Base-by-base conservation (phyloP, 2,329 filamentous ascomycete genomes). In the Aspergillus brasiliensis region DNA sequence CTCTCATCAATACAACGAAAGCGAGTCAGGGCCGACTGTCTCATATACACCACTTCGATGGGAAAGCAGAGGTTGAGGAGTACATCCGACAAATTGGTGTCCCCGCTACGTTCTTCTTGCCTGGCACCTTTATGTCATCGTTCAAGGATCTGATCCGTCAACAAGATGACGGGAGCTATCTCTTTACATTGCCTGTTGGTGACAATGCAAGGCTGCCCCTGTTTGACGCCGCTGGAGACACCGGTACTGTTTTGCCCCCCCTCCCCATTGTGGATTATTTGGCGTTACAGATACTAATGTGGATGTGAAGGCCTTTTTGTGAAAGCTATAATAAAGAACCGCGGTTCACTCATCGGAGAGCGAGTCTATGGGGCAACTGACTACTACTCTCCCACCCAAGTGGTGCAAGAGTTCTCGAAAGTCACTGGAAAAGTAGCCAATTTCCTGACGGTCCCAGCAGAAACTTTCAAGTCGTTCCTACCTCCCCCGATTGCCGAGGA, bases 61-160 rank as follows among this genome's bases (percentile, higher is more conserved):
- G 67, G 52, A 81, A 81, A 60, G 77, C 76, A 46, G 66, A 75
- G 23, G 64, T 77, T 23, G 75, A 77, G 59, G 56, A 67, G 48
- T 79, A 79, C 61, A 77, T 78, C 40, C 71, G 74, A 4, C 65
- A 67, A 40, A 59, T 66, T 0, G 66, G 71, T 11, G 62, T 79
- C 19, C 66, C 72, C 23, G 75, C 73, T 49, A 75, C 78, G 2
- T 82, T 81, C 60, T 72, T 78, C 27, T 70, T 77, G 23, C 71
- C 76, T 0, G 80, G 76, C 0, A 76, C 68, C 49, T 82, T 78
- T 68, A 81, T 82, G 75, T 71, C 71, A 47, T 81, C 82, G 49
- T 72, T 72, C 66, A 57, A 58, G 10, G 40, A 60, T 38, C 67
- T 76, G 64, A 61, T 72, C 10, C 71, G 70, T 1, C 69, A 69